A percentile compares a stretch with the other conserved stretches of the same genome.
These are phyloP conservation scores for Cyclostephanos tholiformis DNA, from an alignment of 108 stramenopile species.

Conservation along the genomic window DNA sequence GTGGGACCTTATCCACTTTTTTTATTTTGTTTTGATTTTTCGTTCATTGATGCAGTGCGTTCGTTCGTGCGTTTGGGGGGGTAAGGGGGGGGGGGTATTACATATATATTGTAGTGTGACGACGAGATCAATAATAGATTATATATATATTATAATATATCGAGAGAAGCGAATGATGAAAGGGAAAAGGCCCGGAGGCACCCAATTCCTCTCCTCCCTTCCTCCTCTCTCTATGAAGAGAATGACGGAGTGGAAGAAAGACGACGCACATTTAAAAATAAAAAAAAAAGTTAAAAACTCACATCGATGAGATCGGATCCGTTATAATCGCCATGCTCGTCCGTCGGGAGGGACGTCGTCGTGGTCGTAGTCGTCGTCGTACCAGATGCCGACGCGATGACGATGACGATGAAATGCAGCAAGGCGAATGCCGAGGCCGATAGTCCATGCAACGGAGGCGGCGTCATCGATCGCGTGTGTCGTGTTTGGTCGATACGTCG, in stretches of 20 bases:
- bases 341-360: slow-evolving; percentile 31
- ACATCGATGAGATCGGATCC: slow-evolving; percentile 38
- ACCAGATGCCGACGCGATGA: background rate
- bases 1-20: slow-evolving; percentile 42
- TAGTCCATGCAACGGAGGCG: background rate
- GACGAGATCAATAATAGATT: too few relatives aligned
- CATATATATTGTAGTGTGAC: too few relatives aligned
- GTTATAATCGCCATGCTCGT: slow-evolving; percentile 52
- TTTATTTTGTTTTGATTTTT: too few relatives aligned
- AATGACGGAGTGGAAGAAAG: background rate
- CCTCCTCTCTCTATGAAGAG: background rate
- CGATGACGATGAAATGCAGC: background rate
- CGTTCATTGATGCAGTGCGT: too few relatives aligned
- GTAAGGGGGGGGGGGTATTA: background rate
- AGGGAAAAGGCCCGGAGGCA: too few relatives aligned
- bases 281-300: background rate
- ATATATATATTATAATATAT: too few relatives aligned
- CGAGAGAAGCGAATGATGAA: too few relatives aligned
- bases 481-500: too few relatives aligned
- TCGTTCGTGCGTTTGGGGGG: background rate
- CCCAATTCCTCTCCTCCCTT: too few relatives aligned
- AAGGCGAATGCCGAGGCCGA: background rate
- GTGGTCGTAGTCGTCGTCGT: background rate
- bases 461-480: too few relatives aligned
- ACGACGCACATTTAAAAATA: background rate